These are phyloP conservation scores for Aspergillus eucalypticola DNA, from an alignment of 2,329 filamentous ascomycete genomes.

Conservation along the genomic window DNA sequence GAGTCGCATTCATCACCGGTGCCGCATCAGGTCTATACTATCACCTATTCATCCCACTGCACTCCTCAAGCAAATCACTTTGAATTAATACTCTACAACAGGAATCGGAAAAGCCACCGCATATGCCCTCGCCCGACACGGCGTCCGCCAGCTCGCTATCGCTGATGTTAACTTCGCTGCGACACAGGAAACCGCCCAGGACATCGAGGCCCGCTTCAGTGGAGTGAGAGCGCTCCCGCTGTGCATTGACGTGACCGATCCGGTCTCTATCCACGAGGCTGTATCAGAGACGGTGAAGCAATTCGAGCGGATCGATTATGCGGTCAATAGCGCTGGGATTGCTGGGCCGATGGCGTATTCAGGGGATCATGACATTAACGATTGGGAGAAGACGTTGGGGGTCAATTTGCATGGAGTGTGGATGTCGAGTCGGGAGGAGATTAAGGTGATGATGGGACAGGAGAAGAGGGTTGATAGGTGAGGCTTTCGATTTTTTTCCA, in stretches of 20 bases:
- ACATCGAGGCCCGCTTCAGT: neutral
- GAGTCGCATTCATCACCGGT: neutral
- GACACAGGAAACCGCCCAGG: neutral
- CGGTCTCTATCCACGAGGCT: slow-evolving; percentile 1
- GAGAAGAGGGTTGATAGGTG: slow-evolving; percentile 4
- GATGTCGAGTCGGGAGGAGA: slow-evolving; percentile 10
- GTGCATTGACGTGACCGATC: slow-evolving; percentile 4
- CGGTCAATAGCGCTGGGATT: slow-evolving; percentile 10
- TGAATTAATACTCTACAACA: neutral
- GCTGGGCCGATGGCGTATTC: neutral
- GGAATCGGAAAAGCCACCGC: slow-evolving; percentile 11
- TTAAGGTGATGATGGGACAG: slow-evolving; percentile 14
- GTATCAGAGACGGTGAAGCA: neutral
- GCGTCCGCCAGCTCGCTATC: slow-evolving; percentile 2
- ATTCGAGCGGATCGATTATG: slow-evolving; percentile 10
- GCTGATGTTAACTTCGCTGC: slow-evolving; percentile 1
- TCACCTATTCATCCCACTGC: neutral
- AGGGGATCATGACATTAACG: neutral
- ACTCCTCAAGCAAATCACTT: neutral
- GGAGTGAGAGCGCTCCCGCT: neutral
- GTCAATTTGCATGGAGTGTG: slow-evolving; percentile 10
- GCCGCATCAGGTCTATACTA: neutral
- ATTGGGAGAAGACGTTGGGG: slow-evolving; percentile 3
- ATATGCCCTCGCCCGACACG: slow-evolving; percentile 1
- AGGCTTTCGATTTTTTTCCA: no score